Evolutionary conservation across 108 stramenopile species (phyloP), one percentile per base, ranked within the genome.

Genomic region (Cyclotella choctawhatcheeana): DNA sequence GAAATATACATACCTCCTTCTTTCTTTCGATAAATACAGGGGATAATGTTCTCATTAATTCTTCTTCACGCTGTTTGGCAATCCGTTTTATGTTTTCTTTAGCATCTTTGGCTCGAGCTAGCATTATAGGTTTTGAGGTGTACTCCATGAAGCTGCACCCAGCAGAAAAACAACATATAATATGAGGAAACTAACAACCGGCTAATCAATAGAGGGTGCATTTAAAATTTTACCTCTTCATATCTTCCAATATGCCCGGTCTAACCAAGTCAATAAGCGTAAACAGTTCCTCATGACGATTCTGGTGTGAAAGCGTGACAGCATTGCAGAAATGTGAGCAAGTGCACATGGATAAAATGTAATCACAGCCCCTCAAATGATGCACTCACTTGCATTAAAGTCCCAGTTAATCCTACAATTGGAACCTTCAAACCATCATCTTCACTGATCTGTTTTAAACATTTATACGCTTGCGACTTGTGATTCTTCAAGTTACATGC

Each of bases 251-350:
- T 47, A 85, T 68, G 32, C 60, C 64, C 8, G 89, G 86, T 13
- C 89, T 62, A 14, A 91, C 94, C 14, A 95, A 70, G 68, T 92
- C 86, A 51, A 95, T 81, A 34, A 92, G 73, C 75, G 87, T 86
- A 34, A 75, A 90, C 7, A 93, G 69, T 74, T 92, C 91, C 20
- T 81, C 71, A 64, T 95, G 88, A 27, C 85, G 73, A 71, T 94
- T 92, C 59, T 48, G 17, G n/a, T 17, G 47, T 48, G n/a, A n/a
- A n/a, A n/a, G n/a, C n/a, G n/a, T n/a, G n/a, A n/a, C 47, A 48
- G 17, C 18, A 48, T 48, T 81, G 83, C 85, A 90, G 88, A 3
- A 40, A 40, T 6, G 12, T 82, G 67, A 0, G 91, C 90, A 35
- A 88, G 87, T 7, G 52, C 22, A 81, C 88, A n/a, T n/a, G n/a